Conservation (phyloP, 176 grass and related monocot genomes). For the Pharus latifolius region DNA sequence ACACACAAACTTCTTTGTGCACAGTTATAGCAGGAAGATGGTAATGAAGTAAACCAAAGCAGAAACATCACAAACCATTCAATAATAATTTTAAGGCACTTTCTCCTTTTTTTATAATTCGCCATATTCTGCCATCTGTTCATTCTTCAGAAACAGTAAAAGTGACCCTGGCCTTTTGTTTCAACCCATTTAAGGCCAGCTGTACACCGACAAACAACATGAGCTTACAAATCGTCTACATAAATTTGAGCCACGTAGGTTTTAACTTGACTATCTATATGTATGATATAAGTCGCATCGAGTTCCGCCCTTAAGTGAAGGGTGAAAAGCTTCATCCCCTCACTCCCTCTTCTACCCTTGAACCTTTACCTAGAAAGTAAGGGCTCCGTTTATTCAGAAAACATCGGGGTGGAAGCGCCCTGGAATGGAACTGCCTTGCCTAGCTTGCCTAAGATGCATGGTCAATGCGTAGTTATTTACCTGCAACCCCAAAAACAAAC, state of each 20-base stretch:
- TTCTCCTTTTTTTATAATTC: not conserved
- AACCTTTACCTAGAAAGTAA: too few species aligned
- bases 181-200: not conserved
- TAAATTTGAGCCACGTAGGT: constrained; percentile 1
- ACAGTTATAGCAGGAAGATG: too few species aligned
- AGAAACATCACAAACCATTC: not conserved
- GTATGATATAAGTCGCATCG: constrained; percentile 1
- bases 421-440: constrained; percentile 46
- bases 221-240: constrained; percentile 6
- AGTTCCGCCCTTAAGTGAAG: not conserved
- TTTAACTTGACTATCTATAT: constrained; percentile 17
- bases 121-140: not conserved
- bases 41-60: too few species aligned
- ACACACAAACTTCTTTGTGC: too few species aligned
- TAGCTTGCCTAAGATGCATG: constrained; percentile 63
- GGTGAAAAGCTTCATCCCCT: constrained; percentile 9
- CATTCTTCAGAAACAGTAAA: not conserved
- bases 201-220: not conserved
- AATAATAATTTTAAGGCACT: not conserved
- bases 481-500: constrained; percentile 9
- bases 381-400: constrained; percentile 31
- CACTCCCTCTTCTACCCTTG: too few species aligned
- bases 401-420: constrained; percentile 50
- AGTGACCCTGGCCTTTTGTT: not conserved
- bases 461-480: constrained; percentile 61